These are phyloP conservation scores for Clavispora vitiphila DNA, from an alignment of 805 yeast species.

Conservation along the genomic window DNA sequence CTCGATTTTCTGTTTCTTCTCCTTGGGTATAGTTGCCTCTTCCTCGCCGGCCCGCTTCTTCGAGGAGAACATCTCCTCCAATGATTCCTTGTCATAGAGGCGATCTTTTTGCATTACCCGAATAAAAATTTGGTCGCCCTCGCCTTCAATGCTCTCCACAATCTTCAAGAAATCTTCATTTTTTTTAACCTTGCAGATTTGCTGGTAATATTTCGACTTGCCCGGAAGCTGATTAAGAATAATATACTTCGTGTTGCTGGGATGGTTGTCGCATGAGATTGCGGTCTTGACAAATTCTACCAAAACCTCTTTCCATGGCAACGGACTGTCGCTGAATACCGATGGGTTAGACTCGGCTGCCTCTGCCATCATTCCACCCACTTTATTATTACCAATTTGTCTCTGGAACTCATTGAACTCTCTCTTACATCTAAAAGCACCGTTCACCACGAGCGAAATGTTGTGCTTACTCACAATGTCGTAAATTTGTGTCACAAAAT, in stretches of 20 bases:
- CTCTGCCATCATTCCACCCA: conserved; percentile 95
- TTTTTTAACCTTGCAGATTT: conserved; percentile 52
- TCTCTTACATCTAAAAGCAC: conserved; percentile 53
- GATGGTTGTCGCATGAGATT: conserved; percentile 51
- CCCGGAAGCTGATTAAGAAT: conserved; percentile 77
- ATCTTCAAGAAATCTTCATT: conserved; percentile 43
- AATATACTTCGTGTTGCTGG: conserved; percentile 73
- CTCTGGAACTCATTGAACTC: conserved; percentile 53
- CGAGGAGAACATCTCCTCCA: conserved; percentile 1
- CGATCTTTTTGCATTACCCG: conserved; percentile 29
- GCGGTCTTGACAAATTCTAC: conserved; percentile 56
- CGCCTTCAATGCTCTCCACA: conserved; percentile 28
- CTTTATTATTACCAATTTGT: conserved; percentile 44
- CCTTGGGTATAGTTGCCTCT: background rate
- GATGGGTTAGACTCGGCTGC: conserved; percentile 86
- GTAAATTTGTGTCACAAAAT: conserved; percentile 58
- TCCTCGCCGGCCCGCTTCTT: background rate
- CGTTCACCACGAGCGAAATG: conserved; percentile 78
- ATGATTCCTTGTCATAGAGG: conserved; percentile 16
- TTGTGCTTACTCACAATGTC: conserved; percentile 54
- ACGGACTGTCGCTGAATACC: conserved; percentile 47
- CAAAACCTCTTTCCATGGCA: conserved; percentile 51
- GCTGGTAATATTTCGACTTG: conserved; percentile 53
- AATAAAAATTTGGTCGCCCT: conserved; percentile 31
- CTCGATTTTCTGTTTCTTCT: conserved; percentile 6